Evolutionary conservation across 2,329 filamentous ascomycete species (phyloP), one percentile per base, ranked within the genome.

Genomic region (Aspergillus fumigatiaffinis): DNA sequence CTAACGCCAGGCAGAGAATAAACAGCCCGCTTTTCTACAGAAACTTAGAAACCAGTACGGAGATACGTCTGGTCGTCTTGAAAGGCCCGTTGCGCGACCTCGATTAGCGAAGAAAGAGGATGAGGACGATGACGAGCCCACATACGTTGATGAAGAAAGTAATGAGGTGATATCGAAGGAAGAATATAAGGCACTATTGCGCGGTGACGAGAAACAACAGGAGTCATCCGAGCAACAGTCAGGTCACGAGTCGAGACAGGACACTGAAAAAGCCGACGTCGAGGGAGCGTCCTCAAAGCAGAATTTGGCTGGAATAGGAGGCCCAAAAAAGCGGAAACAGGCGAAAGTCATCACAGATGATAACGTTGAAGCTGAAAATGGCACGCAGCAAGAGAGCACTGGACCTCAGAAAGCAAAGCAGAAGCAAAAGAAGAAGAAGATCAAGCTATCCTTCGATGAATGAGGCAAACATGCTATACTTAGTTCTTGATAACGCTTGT

Each of bases 401-500:
- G 59, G 62, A 41, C 56, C 64, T 50, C 68, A 67, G 51, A 77
- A 76, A 60, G 60, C 69, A 8, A 76, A 75, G 59, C 64, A 67
- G 58, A 76, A 75, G 57, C 64, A 67, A 57, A 76, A 74, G 60
- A 73, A 72, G 56, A 77, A 77, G 71, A 78, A 77, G 63, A 75
- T 78, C 59, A 79, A 79, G 61, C 68, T 79, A 14, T 78, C 77
- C 2, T 79, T 79, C 62, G 73, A 77, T 49, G 74, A 78, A 26
- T 47, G 44, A 47, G 44, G 71, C 70, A 48, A 66, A 58, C 56
- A 41, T 38, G 9, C 26, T 21, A 28, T 51, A n/a, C 21, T 51
- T 51, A 23, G 23, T 23, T 7, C 10, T 25, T 25, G 20, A 47
- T 23, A 25, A 47, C 23, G 17, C 10, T 23, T 4, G 21, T 23